These are phyloP conservation scores for Epichloe hybrida DNA, from an alignment of 2,329 filamentous ascomycete genomes.

Conservation along the genomic window DNA sequence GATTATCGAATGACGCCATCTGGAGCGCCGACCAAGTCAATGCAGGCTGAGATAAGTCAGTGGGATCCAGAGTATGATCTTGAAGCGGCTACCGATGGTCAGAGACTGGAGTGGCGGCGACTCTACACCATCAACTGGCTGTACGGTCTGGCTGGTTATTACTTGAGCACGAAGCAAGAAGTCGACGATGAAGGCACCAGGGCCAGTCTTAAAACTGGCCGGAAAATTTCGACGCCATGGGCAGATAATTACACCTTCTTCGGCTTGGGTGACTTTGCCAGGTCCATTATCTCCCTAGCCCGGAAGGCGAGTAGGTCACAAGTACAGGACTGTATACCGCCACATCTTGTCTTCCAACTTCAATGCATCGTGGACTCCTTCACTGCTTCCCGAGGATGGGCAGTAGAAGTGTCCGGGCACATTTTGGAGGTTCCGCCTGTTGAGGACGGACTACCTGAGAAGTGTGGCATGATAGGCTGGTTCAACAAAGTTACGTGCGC, in stretches of 20 bases:
- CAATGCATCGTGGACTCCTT: constrained; percentile 37
- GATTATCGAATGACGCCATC: constrained; percentile 31
- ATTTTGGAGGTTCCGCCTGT: background rate
- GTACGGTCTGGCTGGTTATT: constrained; percentile 36
- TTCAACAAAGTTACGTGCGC: background rate
- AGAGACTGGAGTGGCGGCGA: constrained; percentile 32
- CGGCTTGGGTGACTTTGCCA: constrained; percentile 32
- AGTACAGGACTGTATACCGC: constrained; percentile 26
- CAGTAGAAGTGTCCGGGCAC: constrained; percentile 7
- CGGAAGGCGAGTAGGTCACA: constrained; percentile 28
- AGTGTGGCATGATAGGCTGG: background rate
- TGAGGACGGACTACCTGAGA: background rate
- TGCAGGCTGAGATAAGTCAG: constrained; percentile 22
- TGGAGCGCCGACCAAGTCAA: constrained; percentile 32
- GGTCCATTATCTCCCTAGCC: constrained; percentile 27
- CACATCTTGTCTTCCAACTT: constrained; percentile 34
- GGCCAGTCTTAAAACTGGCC: background rate
- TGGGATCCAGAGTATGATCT: constrained; percentile 31
- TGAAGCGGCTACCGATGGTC: constrained; percentile 19
- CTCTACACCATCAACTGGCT: constrained; percentile 37
- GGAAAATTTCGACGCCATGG: constrained; percentile 10
- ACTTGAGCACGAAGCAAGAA: constrained; percentile 12
- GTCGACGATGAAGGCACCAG: background rate
- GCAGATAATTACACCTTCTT: constrained; percentile 21
- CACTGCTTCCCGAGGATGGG: constrained; percentile 30